Evolutionary conservation across 2,329 filamentous ascomycete genomes (phyloP).

Genomic region (Raffaelea ambrosiae): DNA sequence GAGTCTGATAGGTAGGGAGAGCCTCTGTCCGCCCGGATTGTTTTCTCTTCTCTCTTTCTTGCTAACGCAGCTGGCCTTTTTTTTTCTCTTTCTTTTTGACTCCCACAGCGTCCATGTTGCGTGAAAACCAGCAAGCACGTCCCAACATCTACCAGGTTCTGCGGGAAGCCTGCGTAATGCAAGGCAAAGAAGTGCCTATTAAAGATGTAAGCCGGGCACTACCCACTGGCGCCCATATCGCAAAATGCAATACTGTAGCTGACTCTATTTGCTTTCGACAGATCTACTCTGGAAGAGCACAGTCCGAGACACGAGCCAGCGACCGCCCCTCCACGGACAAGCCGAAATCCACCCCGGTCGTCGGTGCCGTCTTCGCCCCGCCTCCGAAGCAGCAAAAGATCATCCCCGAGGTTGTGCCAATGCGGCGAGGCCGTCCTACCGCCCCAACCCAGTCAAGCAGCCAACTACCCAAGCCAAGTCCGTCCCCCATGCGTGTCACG

Average conservation of each 20-base stretch:
- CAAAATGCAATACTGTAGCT: no score
- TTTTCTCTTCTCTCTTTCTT: background rate
- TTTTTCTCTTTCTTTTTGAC: no score
- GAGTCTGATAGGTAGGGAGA: conserved; percentile 68
- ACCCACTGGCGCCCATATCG: background rate
- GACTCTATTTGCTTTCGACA: conserved; percentile 25
- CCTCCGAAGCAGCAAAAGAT: conserved; percentile 59
- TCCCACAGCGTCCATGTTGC: conserved; percentile 71
- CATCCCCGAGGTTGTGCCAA: conserved; percentile 85
- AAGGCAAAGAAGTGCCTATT: conserved; percentile 76
- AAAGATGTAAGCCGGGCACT: conserved; percentile 59
- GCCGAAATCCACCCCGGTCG: conserved; percentile 46
- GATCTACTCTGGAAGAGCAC: conserved; percentile 62
- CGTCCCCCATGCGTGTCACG: conserved; percentile 62
- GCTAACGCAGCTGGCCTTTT: background rate
- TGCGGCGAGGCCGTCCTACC: conserved; percentile 75
- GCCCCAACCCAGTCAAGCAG: conserved; percentile 29
- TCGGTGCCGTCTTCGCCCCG: conserved; percentile 77
- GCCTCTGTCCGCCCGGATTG: background rate
- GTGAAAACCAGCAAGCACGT: conserved; percentile 66
- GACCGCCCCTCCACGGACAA: conserved; percentile 47
- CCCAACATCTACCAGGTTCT: conserved; percentile 95
- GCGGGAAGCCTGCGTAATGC: conserved; percentile 79
- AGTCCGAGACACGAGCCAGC: conserved; percentile 50
- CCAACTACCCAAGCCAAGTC: conserved; percentile 35